Conservation (phyloP, 306 rosid genomes). For the Castanopsis chinensis region DNA sequence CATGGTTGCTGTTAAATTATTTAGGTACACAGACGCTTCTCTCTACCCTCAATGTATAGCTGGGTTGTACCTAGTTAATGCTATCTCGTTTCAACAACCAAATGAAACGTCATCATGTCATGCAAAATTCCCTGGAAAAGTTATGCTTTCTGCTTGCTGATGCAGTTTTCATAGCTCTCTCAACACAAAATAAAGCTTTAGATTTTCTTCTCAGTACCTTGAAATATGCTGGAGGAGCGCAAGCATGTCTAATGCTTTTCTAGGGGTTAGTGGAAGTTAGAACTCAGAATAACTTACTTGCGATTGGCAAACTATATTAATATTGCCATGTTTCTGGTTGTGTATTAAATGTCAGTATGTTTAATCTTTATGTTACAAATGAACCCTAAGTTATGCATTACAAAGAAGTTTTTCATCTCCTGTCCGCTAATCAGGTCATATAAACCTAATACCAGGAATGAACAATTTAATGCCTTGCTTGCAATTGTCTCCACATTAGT, state of each 20-base stretch:
- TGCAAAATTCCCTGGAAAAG: not conserved
- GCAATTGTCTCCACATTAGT: not conserved
- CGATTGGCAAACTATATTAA: not conserved
- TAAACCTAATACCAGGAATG: not conserved
- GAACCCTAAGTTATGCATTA: not conserved
- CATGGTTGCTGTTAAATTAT: not conserved
- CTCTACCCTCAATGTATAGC: not conserved
- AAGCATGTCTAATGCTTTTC: not conserved
- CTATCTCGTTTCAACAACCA: not conserved
- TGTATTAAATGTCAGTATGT: not conserved
- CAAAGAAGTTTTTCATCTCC: not conserved
- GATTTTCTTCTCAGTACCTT: not conserved
- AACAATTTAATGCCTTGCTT: not conserved
- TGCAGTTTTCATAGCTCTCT: not conserved
- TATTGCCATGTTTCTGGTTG: not conserved
- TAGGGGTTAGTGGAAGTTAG: not conserved
- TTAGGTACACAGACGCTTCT: not conserved
- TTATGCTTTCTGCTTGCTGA: not conserved
- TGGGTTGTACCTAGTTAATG: not conserved
- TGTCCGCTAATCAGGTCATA: not conserved
- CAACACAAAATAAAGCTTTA: not conserved
- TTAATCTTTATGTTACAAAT: not conserved
- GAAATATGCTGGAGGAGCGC: not conserved
- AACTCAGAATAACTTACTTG: not conserved
- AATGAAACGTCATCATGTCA: not conserved